Base-by-base conservation (phyloP, 23 red algal species). In the Chondrus crispus region DNA sequence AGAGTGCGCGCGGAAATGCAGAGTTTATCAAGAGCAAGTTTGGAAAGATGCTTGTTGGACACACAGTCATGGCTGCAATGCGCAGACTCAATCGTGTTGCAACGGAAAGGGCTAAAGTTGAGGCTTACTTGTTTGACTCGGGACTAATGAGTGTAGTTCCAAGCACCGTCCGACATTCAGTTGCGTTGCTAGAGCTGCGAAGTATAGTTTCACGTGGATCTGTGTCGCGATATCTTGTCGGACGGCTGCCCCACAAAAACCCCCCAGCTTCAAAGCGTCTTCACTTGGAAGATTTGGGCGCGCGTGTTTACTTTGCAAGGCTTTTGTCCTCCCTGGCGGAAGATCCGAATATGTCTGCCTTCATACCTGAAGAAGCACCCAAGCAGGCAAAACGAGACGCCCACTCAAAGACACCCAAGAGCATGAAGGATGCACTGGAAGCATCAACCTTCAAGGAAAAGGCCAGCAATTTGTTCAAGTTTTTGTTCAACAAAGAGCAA, bases 41-140 rank as follows among this genome's bases (percentile, higher is more conserved):
- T 44, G 94, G 85, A 46, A 96, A 96, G 52, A 93, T 96, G 88
- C 69, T 96, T 53, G 89, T 88, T 24, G 94, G 87, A 32, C 94
- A 96, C 74, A 69, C 94, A 2, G 88, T 92, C 20, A 70, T 96
- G 52, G 94, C 87, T 11, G 88, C 84, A 24, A 29, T 96, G 60
- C 63, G 94, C 18, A 84, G 94, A 66, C 30, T 92, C 18, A 85
- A 92, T 48, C 45, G 89, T 37, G 79, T 91, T 40, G 78, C 84
- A 46, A 80, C 66, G 14, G 63, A 85, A 41, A 47, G 50, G n/a
- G 71, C 76, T 22, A 57, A 41, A 20, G 50, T 96, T 39, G 85
- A 90, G 46, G 85, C 71, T 28, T 90, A 90, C 35, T 14, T 96
- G 28, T 90, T 93, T 62, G 94, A 96, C 73, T 70, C 74, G 50